These are phyloP conservation scores for Mycena vulgaris DNA, from an alignment of 768 basidiomycete genomes.

Conservation along the genomic window DNA sequence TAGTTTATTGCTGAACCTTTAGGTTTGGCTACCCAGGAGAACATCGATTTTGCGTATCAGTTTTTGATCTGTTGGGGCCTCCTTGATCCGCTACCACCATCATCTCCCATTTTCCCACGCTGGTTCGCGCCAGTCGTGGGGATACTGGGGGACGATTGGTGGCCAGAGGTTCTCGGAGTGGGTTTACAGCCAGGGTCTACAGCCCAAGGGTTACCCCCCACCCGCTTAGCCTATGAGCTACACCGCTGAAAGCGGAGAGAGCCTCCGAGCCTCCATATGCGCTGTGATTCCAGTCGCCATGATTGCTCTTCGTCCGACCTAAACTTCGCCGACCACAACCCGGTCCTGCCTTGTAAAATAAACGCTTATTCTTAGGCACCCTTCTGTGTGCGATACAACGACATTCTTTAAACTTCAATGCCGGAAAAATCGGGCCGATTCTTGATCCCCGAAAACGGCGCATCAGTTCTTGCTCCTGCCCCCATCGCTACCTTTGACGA, in stretches of 20 bases:
- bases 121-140: not conserved
- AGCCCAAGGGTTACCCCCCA: slow-evolving; percentile 14
- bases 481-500: too few relatives aligned
- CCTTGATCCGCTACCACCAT: slow-evolving; percentile 7
- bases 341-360: not conserved
- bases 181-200: slow-evolving; percentile 10
- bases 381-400: too few relatives aligned
- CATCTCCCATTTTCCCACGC: slow-evolving; percentile 4
- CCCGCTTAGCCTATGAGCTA: slow-evolving; percentile 18
- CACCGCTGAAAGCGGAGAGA: slow-evolving; percentile 3
- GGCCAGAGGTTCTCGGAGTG: not conserved
- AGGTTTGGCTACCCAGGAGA: too few relatives aligned
- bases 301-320: too few relatives aligned
- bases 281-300: not conserved
- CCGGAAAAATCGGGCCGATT: too few relatives aligned
- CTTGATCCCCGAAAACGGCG: too few relatives aligned
- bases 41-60: too few relatives aligned
- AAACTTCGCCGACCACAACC: not conserved
- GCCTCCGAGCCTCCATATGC: not conserved
- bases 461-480: too few relatives aligned
- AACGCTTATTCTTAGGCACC: too few relatives aligned
- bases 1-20: too few relatives aligned
- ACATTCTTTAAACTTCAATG: too few relatives aligned
- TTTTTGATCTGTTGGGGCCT: too few relatives aligned
- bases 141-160: not conserved